These are phyloP conservation scores for Buddleja alternifolia DNA, from an alignment of 257 asterid species.

Conservation along the genomic window DNA sequence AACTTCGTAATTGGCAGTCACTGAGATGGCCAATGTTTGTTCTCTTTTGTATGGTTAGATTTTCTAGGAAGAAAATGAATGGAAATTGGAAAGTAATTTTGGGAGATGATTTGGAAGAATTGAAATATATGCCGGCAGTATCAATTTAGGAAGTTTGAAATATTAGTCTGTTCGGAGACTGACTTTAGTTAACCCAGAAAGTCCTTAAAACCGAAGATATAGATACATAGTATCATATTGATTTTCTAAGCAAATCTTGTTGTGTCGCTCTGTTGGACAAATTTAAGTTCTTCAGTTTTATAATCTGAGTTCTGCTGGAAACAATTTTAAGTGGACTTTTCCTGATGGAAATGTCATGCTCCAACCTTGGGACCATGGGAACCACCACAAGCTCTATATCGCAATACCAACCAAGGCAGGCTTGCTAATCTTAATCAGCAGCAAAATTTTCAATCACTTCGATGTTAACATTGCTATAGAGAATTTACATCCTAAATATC, in stretches of 20 bases:
- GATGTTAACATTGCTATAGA: neutral
- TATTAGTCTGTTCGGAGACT: neutral
- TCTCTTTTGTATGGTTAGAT: neutral
- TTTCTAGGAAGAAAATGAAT: neutral
- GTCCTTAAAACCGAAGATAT: neutral
- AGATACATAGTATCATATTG: neutral
- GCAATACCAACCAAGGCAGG: neutral
- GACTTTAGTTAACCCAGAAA: neutral
- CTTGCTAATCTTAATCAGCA: neutral
- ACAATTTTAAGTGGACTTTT: neutral
- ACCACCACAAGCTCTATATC: neutral
- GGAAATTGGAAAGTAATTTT: too few species aligned
- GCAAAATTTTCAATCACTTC: conserved; percentile 1
- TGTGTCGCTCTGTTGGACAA: too few species aligned
- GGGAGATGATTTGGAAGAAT: neutral
- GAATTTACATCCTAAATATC: neutral
- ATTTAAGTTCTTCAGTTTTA: neutral
- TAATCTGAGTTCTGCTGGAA: neutral
- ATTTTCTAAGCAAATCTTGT: neutral
- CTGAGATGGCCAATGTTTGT: neutral
- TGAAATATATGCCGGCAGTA: neutral
- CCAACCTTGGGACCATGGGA: neutral
- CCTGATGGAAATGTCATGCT: neutral
- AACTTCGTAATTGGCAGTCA: neutral
- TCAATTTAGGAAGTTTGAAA: neutral